Percentiles rank a stretch among this genome's conserved stretches.
Conservation (phyloP, 495 filamentous ascomycete genomes). For the Penicillium cataractarum region DNA sequence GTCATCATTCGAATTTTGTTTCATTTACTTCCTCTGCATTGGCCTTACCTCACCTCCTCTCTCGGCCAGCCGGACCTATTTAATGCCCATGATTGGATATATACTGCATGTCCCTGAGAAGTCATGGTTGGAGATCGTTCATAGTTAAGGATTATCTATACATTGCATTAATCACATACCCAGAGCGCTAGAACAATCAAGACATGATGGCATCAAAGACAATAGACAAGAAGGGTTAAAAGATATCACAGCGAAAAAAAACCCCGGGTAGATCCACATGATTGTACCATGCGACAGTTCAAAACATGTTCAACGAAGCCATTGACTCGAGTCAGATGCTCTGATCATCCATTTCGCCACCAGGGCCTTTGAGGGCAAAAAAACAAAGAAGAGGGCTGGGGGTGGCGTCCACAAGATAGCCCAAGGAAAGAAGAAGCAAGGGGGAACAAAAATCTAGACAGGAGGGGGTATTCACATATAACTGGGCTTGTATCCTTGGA, state of each 20-base stretch:
- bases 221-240: not conserved
- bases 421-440: not conserved
- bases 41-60: not conserved
- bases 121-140: not conserved
- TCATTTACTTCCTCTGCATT: not conserved
- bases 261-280: not conserved
- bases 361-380: not conserved
- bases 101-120: too few species aligned
- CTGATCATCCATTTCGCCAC: not conserved
- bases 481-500: slow-evolving; percentile 49
- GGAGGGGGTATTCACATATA: slow-evolving; percentile 42
- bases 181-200: not conserved
- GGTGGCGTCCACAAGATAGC: not conserved
- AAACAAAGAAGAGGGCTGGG: not conserved
- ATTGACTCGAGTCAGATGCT: not conserved
- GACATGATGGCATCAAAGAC: not conserved
- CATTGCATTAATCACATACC: slow-evolving; percentile 6
- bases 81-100: not conserved
- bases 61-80: too few species aligned
- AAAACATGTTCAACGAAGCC: not conserved
- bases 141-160: slow-evolving; percentile 9
- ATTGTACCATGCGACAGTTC: not conserved
- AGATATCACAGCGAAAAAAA: slow-evolving; percentile 2
- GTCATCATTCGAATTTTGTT: not conserved
- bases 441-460: not conserved